Evolutionary conservation across 2,329 filamentous ascomycete species (phyloP).

Genomic region (Plenodomus lindquistii): DNA sequence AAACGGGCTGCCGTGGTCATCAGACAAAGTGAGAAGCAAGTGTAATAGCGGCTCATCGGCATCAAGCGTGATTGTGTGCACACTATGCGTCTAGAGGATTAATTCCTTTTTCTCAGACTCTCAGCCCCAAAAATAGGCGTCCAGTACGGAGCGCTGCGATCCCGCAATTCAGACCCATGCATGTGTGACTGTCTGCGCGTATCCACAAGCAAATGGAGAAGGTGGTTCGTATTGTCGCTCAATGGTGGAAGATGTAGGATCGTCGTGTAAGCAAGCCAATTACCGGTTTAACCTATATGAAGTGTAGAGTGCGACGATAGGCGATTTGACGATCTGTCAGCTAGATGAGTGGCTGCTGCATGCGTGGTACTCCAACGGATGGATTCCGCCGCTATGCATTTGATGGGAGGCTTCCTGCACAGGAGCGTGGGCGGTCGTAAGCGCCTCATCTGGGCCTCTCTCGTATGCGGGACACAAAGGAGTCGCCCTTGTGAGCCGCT

Average conservation of each 20-base stretch:
- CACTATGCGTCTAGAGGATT: slow-evolving; percentile 17
- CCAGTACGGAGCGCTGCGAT: slow-evolving; percentile 11
- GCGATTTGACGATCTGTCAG: slow-evolving; percentile 19
- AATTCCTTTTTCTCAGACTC: slow-evolving; percentile 20
- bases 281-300: slow-evolving; percentile 16
- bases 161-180: slow-evolving; percentile 17
- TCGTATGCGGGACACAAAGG: background rate
- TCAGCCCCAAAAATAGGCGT: slow-evolving; percentile 26
- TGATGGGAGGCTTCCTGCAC: slow-evolving; percentile 11
- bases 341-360: slow-evolving; percentile 12
- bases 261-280: slow-evolving; percentile 17
- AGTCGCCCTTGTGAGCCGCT: slow-evolving; percentile 11
- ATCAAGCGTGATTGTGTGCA: slow-evolving; percentile 17
- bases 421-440: slow-evolving; percentile 5
- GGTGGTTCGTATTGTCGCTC: slow-evolving; percentile 11
- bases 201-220: slow-evolving; percentile 15
- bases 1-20: slow-evolving; percentile 16
- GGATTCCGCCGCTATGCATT: slow-evolving; percentile 20
- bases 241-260: slow-evolving; percentile 15
- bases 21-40: slow-evolving; percentile 13
- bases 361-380: slow-evolving; percentile 12
- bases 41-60: slow-evolving; percentile 22
- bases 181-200: slow-evolving; percentile 20
- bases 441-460: background rate
- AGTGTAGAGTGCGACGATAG: slow-evolving; percentile 11